Evolutionary conservation across 768 basidiomycete species (phyloP), one percentile per base, ranked within the genome.

Genomic region (Lactifluus subvellereus): DNA sequence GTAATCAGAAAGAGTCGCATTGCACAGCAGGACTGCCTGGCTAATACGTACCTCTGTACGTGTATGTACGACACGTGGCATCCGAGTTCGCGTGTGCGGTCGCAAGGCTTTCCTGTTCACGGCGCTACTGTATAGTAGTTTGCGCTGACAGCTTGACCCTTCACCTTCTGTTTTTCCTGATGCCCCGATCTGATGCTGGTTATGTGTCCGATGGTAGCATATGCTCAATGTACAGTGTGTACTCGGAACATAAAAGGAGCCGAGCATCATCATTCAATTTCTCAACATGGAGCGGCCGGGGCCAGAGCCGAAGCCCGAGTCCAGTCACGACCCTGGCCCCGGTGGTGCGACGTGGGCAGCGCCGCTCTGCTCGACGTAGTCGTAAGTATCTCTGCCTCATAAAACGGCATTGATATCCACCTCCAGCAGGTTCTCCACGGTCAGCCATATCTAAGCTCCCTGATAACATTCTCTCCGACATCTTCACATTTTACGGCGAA

Each of bases 401-500:
- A 20, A 30, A 30, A 6, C 55, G 9, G 35, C 18, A 30, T 10
- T 42, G 16, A 59, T n/a, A 38, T 52, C n/a, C 14, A 38, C 18
- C 35, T 16, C 16, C 16, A 51, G 5, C 27, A 59, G 49, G 14
- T 30, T 0, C 6, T 32, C n/a, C 49, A 32, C 49, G 14, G 32
- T 6, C 48, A 7, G 8, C 14, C 27, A 16, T 50, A 27, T 37
- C 18, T 18, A 27, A 30, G 37, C n/a, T 58, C 47, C 57, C 47
- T 37, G 20, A 40, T 20, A 40, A 49, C 18, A 20, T 58, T 8
- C 47, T 49, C 14, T 27, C 50, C 22, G 48, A 58, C 14, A 49
- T 58, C 16, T 58, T 58, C 47, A 40, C 20, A 8, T 58, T 50
- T 49, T 48, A 48, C 35, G 57, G 57, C 33, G 16, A 27, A 38